These are phyloP conservation scores for Talaromyces sp. DNA, from an alignment of 2,329 filamentous ascomycete species.

Conservation along the genomic window DNA sequence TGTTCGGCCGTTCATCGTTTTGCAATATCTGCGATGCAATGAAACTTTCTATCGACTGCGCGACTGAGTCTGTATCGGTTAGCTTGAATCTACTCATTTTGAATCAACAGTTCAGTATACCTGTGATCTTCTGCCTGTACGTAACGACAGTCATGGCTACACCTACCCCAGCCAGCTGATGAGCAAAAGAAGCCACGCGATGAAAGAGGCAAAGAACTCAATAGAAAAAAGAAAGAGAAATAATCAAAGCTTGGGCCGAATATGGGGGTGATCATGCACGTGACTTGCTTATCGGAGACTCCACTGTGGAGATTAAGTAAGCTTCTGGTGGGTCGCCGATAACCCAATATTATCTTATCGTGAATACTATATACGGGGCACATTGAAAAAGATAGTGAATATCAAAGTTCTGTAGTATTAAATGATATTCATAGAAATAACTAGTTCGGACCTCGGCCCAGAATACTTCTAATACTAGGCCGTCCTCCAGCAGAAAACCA, in stretches of 20 bases:
- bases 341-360: not conserved
- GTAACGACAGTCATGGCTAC: not conserved
- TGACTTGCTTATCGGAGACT: constrained; percentile 7
- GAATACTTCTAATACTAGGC: constrained; percentile 30
- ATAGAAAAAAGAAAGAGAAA: not conserved
- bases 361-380: not conserved
- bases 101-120: constrained; percentile 1
- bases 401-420: not conserved
- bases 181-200: constrained; percentile 2
- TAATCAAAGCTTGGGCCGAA: not conserved
- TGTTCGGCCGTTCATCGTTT: constrained; percentile 23
- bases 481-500: constrained; percentile 16
- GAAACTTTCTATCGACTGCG: constrained; percentile 11
- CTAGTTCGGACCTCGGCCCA: constrained; percentile 33
- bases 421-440: not conserved
- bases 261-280: not conserved
- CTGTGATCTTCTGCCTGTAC: constrained; percentile 12
- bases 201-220: constrained; percentile 15
- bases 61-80: constrained; percentile 6
- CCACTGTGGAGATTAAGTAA: constrained; percentile 5
- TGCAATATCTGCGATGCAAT: constrained; percentile 2
- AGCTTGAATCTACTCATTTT: not conserved
- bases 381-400: not conserved
- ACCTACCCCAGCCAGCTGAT: not conserved
- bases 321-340: not conserved